These are phyloP conservation scores for Nannochloropsis gaditana DNA, from an alignment of 108 stramenopile species.

Conservation along the genomic window DNA sequence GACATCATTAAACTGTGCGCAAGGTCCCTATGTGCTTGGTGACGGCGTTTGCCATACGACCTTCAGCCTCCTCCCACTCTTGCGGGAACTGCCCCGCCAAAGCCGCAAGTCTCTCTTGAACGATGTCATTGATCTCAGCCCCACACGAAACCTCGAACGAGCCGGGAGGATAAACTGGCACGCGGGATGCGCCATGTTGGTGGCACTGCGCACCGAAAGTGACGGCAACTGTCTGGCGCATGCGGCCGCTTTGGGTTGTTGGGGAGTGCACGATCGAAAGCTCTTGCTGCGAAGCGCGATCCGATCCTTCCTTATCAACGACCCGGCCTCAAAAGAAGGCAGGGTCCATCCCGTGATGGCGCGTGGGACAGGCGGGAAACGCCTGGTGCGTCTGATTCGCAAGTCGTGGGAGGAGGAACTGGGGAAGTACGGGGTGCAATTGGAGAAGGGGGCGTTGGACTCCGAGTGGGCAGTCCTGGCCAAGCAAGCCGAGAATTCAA, in stretches of 20 bases:
- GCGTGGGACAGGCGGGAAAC: not conserved
- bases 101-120: not conserved
- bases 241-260: not conserved
- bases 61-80: not conserved
- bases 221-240: not conserved
- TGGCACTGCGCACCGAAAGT: not conserved
- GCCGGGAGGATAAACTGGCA: not conserved
- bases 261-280: not conserved
- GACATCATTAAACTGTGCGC: not conserved
- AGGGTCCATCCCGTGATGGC: not conserved
- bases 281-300: constrained; percentile 13
- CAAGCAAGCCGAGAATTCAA: not conserved
- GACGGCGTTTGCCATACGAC: constrained; percentile 11
- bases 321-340: not conserved
- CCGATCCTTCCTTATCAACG: not conserved
- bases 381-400: not conserved
- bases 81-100: not conserved
- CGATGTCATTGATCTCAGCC: not conserved
- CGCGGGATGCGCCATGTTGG: constrained; percentile 9
- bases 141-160: not conserved
- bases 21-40: not conserved
- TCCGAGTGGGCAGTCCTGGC: constrained; percentile 8
- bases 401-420: not conserved
- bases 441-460: not conserved
- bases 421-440: not conserved